Evolutionary conservation across 768 basidiomycete species (phyloP), one percentile per base, ranked within the genome.

Genomic region (Naganishia randhawae): DNA sequence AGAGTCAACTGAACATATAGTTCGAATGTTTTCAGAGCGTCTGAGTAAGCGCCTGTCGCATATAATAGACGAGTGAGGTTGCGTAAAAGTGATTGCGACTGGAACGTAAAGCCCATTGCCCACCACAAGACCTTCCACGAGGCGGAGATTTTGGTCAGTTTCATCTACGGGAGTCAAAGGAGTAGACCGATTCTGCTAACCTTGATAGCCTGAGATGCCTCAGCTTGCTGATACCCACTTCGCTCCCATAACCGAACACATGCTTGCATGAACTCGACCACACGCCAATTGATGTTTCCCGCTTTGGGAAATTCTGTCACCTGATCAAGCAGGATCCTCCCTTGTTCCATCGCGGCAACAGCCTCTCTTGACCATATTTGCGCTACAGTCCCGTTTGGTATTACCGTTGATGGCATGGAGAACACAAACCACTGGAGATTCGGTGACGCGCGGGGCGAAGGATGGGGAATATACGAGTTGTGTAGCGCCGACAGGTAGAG

Each of bases 41-140:
- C 79, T 3, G 61, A 11, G 27, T 70, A 50, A 50, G 74, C 72
- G 6, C 66, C 64, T 2, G 71, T 63, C 2, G 91, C 89, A 3
- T 91, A 84, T 17, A 90, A 80, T 1, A 94, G 80, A 1, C 89
- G 86, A 32, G 86, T 86, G 83, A 97, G 87, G 78, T 96, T 90
- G 0, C 94, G 87, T 65, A 91, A 85, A 9, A 97, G 82, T 10
- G 87, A 85, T 69, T 88, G 89, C 0, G 91, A 94, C 75, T 96
- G 93, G 83, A 97, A 96, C 0, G 95, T 98, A 25, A 93, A 84
- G 25, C 88, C 87, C 10, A 92, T 93, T 0, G 92, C 89, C 92
- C 92, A 93, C 89, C 92, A 95, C 1, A 97, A 84, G 25, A 92
- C 85, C 89, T 90, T 77, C 37, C 64, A 10, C 35, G 57, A 2